A percentile compares a stretch with the other conserved stretches of the same genome.
Evolutionary conservation across 768 basidiomycete species (phyloP).

Genomic region (Mycena rosella): DNA sequence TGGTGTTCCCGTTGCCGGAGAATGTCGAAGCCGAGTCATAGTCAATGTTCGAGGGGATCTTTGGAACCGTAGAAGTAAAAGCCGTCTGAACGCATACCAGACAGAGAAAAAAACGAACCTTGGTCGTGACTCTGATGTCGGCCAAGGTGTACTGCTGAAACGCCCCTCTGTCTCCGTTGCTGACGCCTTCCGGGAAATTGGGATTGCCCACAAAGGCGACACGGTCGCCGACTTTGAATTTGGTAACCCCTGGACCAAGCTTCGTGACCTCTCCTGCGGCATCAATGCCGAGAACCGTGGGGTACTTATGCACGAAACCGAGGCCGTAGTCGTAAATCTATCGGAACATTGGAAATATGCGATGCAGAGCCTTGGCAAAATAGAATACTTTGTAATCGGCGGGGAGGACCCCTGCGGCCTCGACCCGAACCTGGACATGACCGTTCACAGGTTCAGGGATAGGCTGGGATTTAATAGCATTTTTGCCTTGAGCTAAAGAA

Average conservation of each 20-base stretch:
- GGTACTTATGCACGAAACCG: slow-evolving; percentile 49
- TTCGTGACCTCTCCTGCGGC: slow-evolving; percentile 54
- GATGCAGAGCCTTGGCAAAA: too few relatives aligned
- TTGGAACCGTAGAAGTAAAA: neutral
- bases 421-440: slow-evolving; percentile 20
- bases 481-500: neutral
- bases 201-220: slow-evolving; percentile 37
- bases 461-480: neutral
- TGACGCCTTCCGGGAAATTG: neutral
- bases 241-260: slow-evolving; percentile 51
- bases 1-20: slow-evolving; percentile 4
- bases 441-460: slow-evolving; percentile 21
- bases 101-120: slow-evolving; percentile 20
- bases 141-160: slow-evolving; percentile 27
- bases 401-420: slow-evolving; percentile 23
- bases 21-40: slow-evolving; percentile 12
- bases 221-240: slow-evolving; percentile 53
- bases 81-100: too few relatives aligned
- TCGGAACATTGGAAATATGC: too few relatives aligned
- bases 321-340: neutral
- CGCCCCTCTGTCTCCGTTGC: slow-evolving; percentile 10
- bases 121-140: neutral
- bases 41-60: slow-evolving; percentile 5
- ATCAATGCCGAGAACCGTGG: slow-evolving; percentile 50
- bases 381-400: slow-evolving; percentile 17